A percentile compares a stretch with the other conserved stretches of the same genome.
These are phyloP conservation scores for Entonaema liquescens DNA, from an alignment of 495 filamentous ascomycete genomes.

Conservation along the genomic window DNA sequence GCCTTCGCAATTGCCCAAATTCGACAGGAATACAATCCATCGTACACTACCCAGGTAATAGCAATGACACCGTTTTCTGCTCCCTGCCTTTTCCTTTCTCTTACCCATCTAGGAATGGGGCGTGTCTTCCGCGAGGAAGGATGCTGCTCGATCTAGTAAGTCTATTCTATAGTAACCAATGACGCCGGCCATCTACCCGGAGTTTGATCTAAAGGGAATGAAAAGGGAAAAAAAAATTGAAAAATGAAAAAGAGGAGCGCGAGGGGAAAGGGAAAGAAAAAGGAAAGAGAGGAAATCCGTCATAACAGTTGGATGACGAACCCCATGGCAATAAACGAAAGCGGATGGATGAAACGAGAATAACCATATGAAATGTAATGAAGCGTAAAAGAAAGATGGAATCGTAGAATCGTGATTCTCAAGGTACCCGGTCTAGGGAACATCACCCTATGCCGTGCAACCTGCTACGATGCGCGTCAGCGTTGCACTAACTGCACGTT, in stretches of 20 bases:
- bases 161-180: conserved; percentile 28
- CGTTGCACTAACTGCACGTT: conserved; percentile 18
- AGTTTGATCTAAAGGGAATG: background rate
- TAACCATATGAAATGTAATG: conserved; percentile 10
- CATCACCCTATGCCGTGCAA: conserved; percentile 22
- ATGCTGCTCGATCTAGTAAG: conserved; percentile 33
- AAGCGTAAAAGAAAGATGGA: background rate
- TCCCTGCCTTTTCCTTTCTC: conserved; percentile 3
- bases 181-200: background rate
- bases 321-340: conserved; percentile 20
- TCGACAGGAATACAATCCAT: conserved; percentile 20
- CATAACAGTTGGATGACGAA: conserved; percentile 10
- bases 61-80: conserved; percentile 9
- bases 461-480: conserved; percentile 38
- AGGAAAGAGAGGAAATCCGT: conserved; percentile 16
- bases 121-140: conserved; percentile 38
- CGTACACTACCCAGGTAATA: conserved; percentile 10
- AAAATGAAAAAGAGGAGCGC: conserved; percentile 12
- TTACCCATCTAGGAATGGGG: conserved; percentile 17
- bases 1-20: background rate
- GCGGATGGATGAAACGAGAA: conserved; percentile 5
- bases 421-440: conserved; percentile 1
- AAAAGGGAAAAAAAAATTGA: background rate
- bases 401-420: conserved; percentile 12
- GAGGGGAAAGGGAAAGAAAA: background rate